Evolutionary conservation across 192 early-diverging fungal species (phyloP).

Genomic region (Coemansia sp.): DNA sequence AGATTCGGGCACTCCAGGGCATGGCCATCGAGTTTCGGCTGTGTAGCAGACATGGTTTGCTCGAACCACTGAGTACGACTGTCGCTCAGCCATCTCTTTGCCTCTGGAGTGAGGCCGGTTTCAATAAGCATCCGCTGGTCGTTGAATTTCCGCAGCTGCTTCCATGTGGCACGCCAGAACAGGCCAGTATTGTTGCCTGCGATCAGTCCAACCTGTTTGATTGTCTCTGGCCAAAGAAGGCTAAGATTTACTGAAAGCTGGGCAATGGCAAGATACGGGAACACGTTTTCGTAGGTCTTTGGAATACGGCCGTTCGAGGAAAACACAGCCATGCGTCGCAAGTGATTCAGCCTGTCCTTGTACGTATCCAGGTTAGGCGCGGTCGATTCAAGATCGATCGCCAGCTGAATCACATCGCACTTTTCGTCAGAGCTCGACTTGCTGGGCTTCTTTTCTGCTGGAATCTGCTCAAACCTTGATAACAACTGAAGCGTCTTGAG

Average conservation of each 20-base stretch:
- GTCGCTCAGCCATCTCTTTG: constrained; percentile 25
- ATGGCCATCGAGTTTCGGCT: constrained; percentile 40
- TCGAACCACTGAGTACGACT: constrained; percentile 13
- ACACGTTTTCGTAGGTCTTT: constrained; percentile 67
- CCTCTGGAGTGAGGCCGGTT: constrained; percentile 40
- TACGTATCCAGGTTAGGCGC: constrained; percentile 60
- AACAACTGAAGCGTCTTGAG: constrained; percentile 70
- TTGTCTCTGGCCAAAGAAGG: constrained; percentile 79
- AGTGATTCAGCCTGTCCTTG: constrained; percentile 77
- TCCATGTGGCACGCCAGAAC: constrained; percentile 65
- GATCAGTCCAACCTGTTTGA: constrained; percentile 57
- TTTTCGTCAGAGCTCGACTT: constrained; percentile 28
- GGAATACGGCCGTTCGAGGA: constrained; percentile 64
- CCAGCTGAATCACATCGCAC: constrained; percentile 58
- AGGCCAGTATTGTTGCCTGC: constrained; percentile 55
- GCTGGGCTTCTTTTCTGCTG: constrained; percentile 27
- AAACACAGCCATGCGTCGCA: constrained; percentile 71
- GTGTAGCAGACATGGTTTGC: constrained; percentile 8
- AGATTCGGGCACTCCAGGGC: constrained; percentile 39
- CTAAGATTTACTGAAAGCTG: constrained; percentile 80
- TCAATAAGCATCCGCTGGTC: constrained; percentile 61
- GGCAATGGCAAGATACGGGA: constrained; percentile 62
- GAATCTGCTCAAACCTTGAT: constrained; percentile 64
- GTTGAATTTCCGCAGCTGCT: constrained; percentile 58
- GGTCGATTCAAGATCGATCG: constrained; percentile 62